Percentiles rank a stretch among this genome's conserved stretches.
These are phyloP conservation scores for Lachancea sp. DNA, from an alignment of 805 yeast genomes.

Conservation along the genomic window DNA sequence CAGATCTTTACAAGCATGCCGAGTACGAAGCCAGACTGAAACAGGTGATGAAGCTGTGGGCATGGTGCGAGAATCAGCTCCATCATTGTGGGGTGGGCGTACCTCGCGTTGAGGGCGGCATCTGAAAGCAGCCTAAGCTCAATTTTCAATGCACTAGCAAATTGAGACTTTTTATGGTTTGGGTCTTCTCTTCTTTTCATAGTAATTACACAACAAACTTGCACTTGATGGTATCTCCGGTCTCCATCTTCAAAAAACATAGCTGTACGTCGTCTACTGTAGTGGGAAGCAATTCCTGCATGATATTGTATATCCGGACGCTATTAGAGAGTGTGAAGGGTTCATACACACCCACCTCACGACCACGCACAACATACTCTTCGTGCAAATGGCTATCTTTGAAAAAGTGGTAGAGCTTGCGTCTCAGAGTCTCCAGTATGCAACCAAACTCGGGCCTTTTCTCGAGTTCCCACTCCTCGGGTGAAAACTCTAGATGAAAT, in stretches of 20 bases:
- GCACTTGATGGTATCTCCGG: constrained; percentile 44
- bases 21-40: constrained; percentile 38
- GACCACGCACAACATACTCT: constrained; percentile 13
- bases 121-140: neutral
- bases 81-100: constrained; percentile 34
- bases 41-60: constrained; percentile 54
- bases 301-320: constrained; percentile 34
- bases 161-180: no score
- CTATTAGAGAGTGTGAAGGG: constrained; percentile 29
- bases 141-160: no score
- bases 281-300: constrained; percentile 24
- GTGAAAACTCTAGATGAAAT: constrained; percentile 73
- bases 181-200: neutral
- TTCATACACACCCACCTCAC: constrained; percentile 11
- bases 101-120: constrained; percentile 28
- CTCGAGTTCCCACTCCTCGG: constrained; percentile 61
- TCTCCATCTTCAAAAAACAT: constrained; percentile 46
- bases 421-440: constrained; percentile 54
- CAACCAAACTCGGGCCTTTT: constrained; percentile 67
- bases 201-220: constrained; percentile 22
- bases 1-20: constrained; percentile 9
- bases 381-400: constrained; percentile 37
- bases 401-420: constrained; percentile 50
- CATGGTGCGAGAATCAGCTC: constrained; percentile 54
- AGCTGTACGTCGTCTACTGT: constrained; percentile 41